phyloP scores from a whole-genome alignment of 805 yeast species.

The Dipodascus albidus region DNA sequence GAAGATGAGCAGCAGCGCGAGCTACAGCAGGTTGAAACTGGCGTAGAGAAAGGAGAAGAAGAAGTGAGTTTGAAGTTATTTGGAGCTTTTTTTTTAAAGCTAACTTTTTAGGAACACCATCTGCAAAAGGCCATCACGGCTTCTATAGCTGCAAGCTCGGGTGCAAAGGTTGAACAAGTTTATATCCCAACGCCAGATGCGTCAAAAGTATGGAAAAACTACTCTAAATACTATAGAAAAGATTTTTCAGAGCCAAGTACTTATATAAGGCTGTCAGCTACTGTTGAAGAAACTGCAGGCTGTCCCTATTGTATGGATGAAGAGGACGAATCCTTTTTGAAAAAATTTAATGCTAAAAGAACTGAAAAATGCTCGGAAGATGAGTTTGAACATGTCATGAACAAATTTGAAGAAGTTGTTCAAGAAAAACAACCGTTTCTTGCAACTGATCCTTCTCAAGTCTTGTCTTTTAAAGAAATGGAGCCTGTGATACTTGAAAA shows the following conservation, averaged over 20 bases:
- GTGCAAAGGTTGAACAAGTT: conserved; percentile 39
- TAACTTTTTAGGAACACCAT: conserved; percentile 54
- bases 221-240: conserved; percentile 55
- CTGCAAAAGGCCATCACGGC: conserved; percentile 83
- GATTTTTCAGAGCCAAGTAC: conserved; percentile 60
- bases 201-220: conserved; percentile 68
- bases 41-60: conserved; percentile 96
- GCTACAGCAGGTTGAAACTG: conserved; percentile 83
- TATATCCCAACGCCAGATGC: conserved; percentile 98
- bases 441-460: conserved; percentile 70
- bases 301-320: conserved; percentile 86
- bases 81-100: not conserved
- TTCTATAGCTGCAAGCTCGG: conserved; percentile 47
- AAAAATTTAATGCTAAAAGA: conserved; percentile 26
- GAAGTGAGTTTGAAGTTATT: conserved; percentile 28
- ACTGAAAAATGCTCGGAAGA: conserved; percentile 47
- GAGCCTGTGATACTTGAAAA: conserved; percentile 31
- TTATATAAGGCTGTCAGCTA: conserved; percentile 82
- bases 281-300: conserved; percentile 91
- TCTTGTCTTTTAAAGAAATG: conserved; percentile 60
- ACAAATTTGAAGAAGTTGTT: conserved; percentile 62
- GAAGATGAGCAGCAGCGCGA: conserved; percentile 80
- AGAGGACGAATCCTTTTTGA: conserved; percentile 60
- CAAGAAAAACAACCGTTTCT: conserved; percentile 81
- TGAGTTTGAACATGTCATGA: conserved; percentile 73